Evolutionary conservation across 257 asterid genomes (phyloP).

Genomic region (Jaltomata sinuosa): DNA sequence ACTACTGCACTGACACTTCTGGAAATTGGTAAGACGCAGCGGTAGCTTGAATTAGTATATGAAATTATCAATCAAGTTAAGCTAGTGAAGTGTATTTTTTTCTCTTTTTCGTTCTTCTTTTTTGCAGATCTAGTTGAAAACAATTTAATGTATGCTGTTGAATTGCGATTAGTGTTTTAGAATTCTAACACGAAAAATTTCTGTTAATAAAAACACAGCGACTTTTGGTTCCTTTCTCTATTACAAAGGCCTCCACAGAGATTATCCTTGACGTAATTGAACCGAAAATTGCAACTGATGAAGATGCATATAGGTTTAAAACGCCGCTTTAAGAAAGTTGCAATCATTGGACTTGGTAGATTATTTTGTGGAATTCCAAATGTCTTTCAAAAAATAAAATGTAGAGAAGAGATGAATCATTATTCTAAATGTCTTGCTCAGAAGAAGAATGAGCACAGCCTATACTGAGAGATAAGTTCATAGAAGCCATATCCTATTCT

Average conservation of each 20-base stretch:
- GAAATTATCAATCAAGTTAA: not conserved
- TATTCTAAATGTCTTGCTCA: not conserved
- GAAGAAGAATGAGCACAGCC: not conserved
- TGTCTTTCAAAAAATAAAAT: not conserved
- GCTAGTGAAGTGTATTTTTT: not conserved
- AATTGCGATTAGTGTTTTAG: not conserved
- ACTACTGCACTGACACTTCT: constrained; percentile 49
- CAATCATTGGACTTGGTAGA: not conserved
- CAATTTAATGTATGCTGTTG: not conserved
- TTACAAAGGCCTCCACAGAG: not conserved
- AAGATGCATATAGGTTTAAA: not conserved
- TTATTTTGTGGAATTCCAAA: not conserved
- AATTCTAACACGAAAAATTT: not conserved
- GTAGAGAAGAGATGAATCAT: not conserved
- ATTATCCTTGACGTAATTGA: not conserved
- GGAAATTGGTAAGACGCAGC: constrained; percentile 36
- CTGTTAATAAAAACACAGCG: not conserved
- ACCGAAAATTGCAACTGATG: not conserved
- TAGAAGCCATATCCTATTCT: not conserved
- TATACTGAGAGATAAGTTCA: not conserved
- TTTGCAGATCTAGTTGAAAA: not conserved
- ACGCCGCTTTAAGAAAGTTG: not conserved
- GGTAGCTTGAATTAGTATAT: not conserved
- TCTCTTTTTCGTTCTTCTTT: too few species aligned
- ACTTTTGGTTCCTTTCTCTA: not conserved